Base-by-base conservation (phyloP, 768 basidiomycete species). In the Macrolepiota dolichaula region DNA sequence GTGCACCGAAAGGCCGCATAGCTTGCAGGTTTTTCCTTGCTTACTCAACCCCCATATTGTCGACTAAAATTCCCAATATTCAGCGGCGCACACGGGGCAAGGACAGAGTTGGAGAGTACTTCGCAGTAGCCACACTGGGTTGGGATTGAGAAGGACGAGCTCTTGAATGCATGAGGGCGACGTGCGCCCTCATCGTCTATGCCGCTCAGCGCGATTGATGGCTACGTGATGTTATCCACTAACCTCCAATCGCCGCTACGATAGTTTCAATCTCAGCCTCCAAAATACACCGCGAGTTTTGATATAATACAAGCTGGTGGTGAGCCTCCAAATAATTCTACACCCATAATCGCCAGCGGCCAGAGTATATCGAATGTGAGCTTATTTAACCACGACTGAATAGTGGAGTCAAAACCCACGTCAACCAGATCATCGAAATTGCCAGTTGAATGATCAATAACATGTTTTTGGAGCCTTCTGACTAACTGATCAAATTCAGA, bases 1-100 rank as follows among this genome's bases (percentile, higher is more conserved):
- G 70, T 94, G 92, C 6, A 94, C 92, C 19, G 88, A 87, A 53
- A 94, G 72, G 1, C 88, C 86, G 69, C 93, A 94, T 12, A 78
- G 72, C 69, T 80, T 87, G 76, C 92, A 94, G 5, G 88, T 91
- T 75, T 92, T 94, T 36, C 92, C 92, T 69, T 91, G 89, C 72
- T 92, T 93, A 70, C 84, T 89, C 47, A 94, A 76, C 9, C 92
- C 93, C 92, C 92, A 94, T 32, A 94, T 92, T 7, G 89, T 89
- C 10, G 87, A 80, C 91, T 93, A 61, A n/a, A 35, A 50, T 66
- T 52, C 58, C 57, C 57, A 64, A 19, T 53, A 32, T 47, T 40
- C 50, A 60, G 47, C 25, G 51, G 51, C 36, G 42, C 37, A 51
- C 24, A 11, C 35, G 17, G 15, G 35, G 15, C n/a, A 5, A 19